Conservation (phyloP, 768 basidiomycete species). For the Rhizopogon vulgaris region DNA sequence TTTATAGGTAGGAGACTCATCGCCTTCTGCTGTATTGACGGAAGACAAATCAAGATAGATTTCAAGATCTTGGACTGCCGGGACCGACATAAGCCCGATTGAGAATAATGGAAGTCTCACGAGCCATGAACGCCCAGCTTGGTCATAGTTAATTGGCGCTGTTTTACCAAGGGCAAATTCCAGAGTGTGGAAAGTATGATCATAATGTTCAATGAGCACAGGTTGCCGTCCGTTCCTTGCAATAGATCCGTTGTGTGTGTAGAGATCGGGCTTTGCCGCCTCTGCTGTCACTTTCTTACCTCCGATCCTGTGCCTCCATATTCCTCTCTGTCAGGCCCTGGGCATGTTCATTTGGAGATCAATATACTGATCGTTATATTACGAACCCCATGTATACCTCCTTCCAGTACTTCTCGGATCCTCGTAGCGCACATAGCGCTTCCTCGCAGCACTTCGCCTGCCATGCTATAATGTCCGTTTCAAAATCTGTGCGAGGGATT, state of each 20-base stretch:
- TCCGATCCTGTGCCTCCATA: neutral
- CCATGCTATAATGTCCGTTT: neutral
- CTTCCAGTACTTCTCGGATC: neutral
- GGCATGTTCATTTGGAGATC: no score
- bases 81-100: constrained; percentile 23
- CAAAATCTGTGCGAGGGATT: neutral
- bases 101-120: constrained; percentile 16
- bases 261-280: constrained; percentile 6
- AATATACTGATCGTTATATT: neutral
- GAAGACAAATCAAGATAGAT: constrained; percentile 13
- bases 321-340: neutral
- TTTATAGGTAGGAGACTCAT: constrained; percentile 25
- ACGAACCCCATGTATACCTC: neutral
- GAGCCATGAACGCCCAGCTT: neutral
- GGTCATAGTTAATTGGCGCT: constrained; percentile 7
- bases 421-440: neutral
- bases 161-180: neutral
- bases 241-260: constrained; percentile 9
- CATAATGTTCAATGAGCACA: constrained; percentile 8
- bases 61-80: constrained; percentile 13
- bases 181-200: constrained; percentile 1
- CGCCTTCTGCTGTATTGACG: constrained; percentile 19
- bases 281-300: neutral
- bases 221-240: constrained; percentile 8
- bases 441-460: neutral